phyloP scores from a whole-genome alignment of 2,329 filamentous ascomycete genomes.

The Paramyrothecium sp. region DNA sequence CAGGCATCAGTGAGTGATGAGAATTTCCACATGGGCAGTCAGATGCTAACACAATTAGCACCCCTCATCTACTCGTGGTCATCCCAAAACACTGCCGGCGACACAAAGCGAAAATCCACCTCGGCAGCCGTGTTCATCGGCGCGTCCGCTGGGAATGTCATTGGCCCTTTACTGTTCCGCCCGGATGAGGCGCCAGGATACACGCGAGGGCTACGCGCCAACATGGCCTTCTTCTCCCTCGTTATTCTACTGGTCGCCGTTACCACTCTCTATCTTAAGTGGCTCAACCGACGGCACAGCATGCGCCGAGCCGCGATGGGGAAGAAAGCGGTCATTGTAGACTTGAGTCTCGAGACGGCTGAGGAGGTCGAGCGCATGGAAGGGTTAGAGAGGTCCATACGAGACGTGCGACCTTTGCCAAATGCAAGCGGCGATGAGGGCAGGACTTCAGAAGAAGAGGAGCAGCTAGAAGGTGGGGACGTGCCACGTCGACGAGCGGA shows the following conservation, averaged over 20 bases:
- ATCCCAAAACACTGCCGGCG: slow-evolving; percentile 63
- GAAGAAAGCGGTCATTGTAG: slow-evolving; percentile 56
- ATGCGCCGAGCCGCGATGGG: slow-evolving; percentile 53
- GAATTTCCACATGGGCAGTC: slow-evolving; percentile 24
- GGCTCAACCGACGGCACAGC: slow-evolving; percentile 55
- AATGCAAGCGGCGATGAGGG: slow-evolving; percentile 5
- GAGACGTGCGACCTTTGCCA: slow-evolving; percentile 6
- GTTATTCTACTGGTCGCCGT: slow-evolving; percentile 50
- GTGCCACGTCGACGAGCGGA: slow-evolving; percentile 7
- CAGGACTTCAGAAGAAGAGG: slow-evolving; percentile 9
- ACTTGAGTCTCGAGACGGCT: slow-evolving; percentile 56
- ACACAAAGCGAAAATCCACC: slow-evolving; percentile 68
- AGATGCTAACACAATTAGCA: slow-evolving; percentile 23
- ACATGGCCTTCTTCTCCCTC: slow-evolving; percentile 59
- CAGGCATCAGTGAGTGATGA: slow-evolving; percentile 30
- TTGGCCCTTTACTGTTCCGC: slow-evolving; percentile 64
- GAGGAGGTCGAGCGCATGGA: slow-evolving; percentile 38
- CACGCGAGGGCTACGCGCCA: slow-evolving; percentile 54
- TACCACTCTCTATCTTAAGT: slow-evolving; percentile 44
- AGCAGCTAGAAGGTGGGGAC: slow-evolving; percentile 2
- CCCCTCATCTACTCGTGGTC: slow-evolving; percentile 62
- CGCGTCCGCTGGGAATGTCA: slow-evolving; percentile 63
- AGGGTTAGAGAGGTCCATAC: slow-evolving; percentile 19
- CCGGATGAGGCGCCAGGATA: slow-evolving; percentile 41
- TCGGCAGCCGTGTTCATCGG: slow-evolving; percentile 65